Evolutionary conservation across 2,329 filamentous ascomycete species (phyloP).

Genomic region (Fusarium musae): DNA sequence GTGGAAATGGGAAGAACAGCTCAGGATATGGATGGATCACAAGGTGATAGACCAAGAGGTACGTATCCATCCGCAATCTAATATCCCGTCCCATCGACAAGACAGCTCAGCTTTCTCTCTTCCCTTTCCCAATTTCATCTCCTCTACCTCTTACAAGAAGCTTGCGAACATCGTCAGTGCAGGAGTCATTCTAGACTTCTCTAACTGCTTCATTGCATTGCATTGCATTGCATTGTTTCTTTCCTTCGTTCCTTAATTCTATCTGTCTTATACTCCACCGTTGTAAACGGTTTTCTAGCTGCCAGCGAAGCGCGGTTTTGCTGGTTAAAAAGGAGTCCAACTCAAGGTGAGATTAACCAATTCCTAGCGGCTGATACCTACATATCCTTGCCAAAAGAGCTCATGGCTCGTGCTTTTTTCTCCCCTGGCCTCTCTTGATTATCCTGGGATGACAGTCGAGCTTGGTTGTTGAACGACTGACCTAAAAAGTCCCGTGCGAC

Average conservation of each 20-base stretch:
- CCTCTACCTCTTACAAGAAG: conserved; percentile 24
- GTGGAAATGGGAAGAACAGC: conserved; percentile 36
- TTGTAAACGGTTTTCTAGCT: conserved; percentile 6
- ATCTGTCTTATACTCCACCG: conserved; percentile 4
- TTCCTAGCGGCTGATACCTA: conserved; percentile 14
- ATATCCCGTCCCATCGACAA: conserved; percentile 37
- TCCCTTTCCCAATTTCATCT: conserved; percentile 15
- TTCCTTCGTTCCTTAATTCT: conserved; percentile 21
- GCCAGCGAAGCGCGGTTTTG: conserved; percentile 30
- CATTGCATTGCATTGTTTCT: conserved; percentile 25
- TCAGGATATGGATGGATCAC: conserved; percentile 26
- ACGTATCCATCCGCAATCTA: conserved; percentile 41
- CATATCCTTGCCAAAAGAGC: conserved; percentile 12
- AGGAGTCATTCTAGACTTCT: conserved; percentile 26
- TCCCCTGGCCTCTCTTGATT: conserved; percentile 12
- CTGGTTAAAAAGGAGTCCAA: conserved; percentile 35
- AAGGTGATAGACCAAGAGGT: conserved; percentile 26
- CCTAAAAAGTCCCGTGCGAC: conserved; percentile 7
- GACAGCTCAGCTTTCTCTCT: conserved; percentile 37
- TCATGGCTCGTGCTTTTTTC: conserved; percentile 5
- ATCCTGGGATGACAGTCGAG: conserved; percentile 17
- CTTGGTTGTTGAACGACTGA: conserved; percentile 15
- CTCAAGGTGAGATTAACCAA: conserved; percentile 36
- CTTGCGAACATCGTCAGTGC: conserved; percentile 20
- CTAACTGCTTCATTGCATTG: conserved; percentile 19